A percentile compares a stretch with the other conserved stretches of the same genome.
Evolutionary conservation across 495 filamentous ascomycete genomes (phyloP).

Genomic region (Neurospora sp.): DNA sequence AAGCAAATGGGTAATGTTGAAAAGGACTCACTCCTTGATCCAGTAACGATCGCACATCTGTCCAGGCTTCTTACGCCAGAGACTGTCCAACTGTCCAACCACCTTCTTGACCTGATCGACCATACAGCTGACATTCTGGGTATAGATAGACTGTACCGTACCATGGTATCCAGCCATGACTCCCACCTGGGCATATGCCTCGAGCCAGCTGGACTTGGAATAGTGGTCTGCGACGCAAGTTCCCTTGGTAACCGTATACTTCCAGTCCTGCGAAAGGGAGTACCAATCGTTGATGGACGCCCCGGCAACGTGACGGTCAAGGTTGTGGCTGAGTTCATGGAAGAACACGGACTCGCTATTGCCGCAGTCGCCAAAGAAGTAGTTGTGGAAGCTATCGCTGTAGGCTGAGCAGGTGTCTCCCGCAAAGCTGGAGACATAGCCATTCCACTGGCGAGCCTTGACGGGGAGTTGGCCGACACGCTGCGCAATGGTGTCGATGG

Average conservation of each 20-base stretch:
- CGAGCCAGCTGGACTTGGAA: neutral
- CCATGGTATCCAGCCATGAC: neutral
- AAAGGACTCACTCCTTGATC: neutral
- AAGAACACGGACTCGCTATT: neutral
- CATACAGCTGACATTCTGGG: neutral
- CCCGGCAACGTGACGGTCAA: neutral
- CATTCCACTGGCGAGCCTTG: neutral
- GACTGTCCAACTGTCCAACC: neutral
- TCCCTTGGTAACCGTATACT: neutral
- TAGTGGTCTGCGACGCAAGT: neutral
- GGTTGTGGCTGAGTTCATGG: neutral
- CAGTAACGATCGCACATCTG: neutral
- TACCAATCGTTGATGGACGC: neutral
- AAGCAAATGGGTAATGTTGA: neutral
- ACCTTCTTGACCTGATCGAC: neutral
- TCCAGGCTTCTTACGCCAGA: neutral
- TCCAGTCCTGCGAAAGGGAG: neutral
- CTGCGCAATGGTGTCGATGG: neutral
- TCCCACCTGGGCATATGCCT: neutral
- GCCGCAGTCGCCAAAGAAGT: neutral
- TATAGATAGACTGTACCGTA: neutral
- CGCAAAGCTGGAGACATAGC: neutral
- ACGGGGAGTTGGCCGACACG: neutral
- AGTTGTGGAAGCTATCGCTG: neutral
- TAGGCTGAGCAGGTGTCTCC: neutral